Evolutionary conservation across 257 asterid genomes (phyloP).

Genomic region (Gentiana macrophylla): DNA sequence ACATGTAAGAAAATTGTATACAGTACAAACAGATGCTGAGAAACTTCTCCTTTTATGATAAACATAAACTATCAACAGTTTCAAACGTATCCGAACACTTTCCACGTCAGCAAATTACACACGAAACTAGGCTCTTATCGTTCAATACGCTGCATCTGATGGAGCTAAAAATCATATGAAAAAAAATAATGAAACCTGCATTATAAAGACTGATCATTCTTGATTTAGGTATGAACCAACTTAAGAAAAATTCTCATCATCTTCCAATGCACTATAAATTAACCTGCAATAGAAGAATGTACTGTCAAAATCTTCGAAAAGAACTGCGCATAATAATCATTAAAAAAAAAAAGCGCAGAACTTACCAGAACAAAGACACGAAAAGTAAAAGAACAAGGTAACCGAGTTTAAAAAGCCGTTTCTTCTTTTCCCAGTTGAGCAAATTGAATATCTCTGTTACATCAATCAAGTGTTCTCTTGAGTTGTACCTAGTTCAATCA

Average conservation of each 20-base stretch:
- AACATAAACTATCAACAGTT: too few relatives aligned
- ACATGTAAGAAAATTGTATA: too few relatives aligned
- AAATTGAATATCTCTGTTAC: conserved; percentile 87
- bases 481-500: conserved; percentile 39
- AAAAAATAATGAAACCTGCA: too few relatives aligned
- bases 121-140: too few relatives aligned
- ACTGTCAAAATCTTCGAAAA: neutral
- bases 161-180: too few relatives aligned
- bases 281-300: conserved; percentile 35
- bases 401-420: conserved; percentile 75
- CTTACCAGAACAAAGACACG: conserved; percentile 75
- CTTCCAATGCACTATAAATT: conserved; percentile 79
- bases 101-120: too few relatives aligned
- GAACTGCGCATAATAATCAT: neutral
- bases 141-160: too few relatives aligned
- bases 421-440: conserved; percentile 79
- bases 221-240: neutral
- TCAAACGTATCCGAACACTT: too few relatives aligned
- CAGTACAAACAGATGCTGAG: too few relatives aligned
- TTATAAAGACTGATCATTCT: neutral
- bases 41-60: too few relatives aligned
- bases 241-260: conserved; percentile 35
- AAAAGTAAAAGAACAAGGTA: conserved; percentile 52
- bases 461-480: conserved; percentile 66
- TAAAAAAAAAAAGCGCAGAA: neutral